Base-by-base conservation (phyloP, 495 filamentous ascomycete species). In the Daldinia loculata region DNA sequence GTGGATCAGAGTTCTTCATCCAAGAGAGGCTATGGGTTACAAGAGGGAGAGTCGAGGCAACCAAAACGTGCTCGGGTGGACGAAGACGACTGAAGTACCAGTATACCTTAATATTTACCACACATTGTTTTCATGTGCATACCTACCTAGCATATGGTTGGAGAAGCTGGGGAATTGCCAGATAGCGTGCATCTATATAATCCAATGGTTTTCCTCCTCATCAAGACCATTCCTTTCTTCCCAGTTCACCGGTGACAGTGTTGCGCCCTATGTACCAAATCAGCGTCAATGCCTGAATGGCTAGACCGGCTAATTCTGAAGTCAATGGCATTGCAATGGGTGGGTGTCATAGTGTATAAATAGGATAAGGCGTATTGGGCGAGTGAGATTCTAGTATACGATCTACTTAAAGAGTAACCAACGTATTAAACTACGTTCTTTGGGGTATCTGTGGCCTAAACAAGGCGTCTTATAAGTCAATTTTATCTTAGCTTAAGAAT, bases 21-120 rank as follows among this genome's bases (percentile, higher is more conserved):
- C 0, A 91, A 88, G 78, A 92, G 97, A 77, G 89, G 94, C 59
- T 96, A 91, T 79, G 96, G 94, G 3, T 84, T 98, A 56, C 90
- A 95, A 76, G 93, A 94, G 55, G 85, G 83, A 14, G 91, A 92
- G 17, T 82, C 84, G 30, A 85, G 91, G 65, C 82, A 85, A 52
- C 83, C 88, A 19, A 98, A 98, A 82, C 85, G 91, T 66, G 91
- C 91, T 14, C 86, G 91, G 68, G 88, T 96, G 17, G 92, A 96
- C 15, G 91, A 94, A 48, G 93, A 96, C 63, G 79, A 85, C 41
- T 77, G 50, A 76, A 62, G 36, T 38, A 36, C n/a, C 60, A 19
- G 63, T 19, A 30, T 9, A n/a, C 29, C 15, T 53, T 53, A 30
- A 53, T 27, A 48, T 17, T 4, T 38, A 24, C 14, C 32, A 29